phyloP scores from a whole-genome alignment of 192 early-diverging fungal genomes.

The Backusella sp. region DNA sequence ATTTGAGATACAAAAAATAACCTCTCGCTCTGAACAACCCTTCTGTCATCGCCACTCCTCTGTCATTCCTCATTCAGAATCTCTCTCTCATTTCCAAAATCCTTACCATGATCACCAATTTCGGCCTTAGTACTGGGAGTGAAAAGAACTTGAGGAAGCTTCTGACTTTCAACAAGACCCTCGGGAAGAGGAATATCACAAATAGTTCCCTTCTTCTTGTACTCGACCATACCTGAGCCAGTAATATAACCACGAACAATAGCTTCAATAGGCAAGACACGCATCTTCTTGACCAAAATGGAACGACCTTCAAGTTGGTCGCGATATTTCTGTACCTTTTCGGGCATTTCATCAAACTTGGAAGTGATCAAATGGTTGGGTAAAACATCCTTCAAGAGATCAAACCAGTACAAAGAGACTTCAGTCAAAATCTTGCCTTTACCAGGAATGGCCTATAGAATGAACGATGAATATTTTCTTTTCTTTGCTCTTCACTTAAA shows the following conservation, averaged over 20 bases:
- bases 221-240: constrained; percentile 94
- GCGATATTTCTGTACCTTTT: constrained; percentile 80
- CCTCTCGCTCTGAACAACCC: background rate
- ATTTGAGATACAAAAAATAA: background rate
- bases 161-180: constrained; percentile 82
- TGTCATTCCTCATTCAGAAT: background rate
- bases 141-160: constrained; percentile 80
- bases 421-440: constrained; percentile 99
- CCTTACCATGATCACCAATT: constrained; percentile 87
- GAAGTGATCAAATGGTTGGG: constrained; percentile 96
- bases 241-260: constrained; percentile 99
- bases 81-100: background rate
- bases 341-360: constrained; percentile 92
- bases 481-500: background rate
- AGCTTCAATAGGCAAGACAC: constrained; percentile 94
- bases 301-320: constrained; percentile 86
- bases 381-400: constrained; percentile 82
- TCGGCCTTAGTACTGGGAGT: constrained; percentile 99
- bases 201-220: constrained; percentile 87
- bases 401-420: constrained; percentile 96
- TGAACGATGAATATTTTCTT: background rate
- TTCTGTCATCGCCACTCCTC: too few relatives aligned
- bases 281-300: constrained; percentile 89
- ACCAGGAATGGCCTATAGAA: constrained; percentile 78
- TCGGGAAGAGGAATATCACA: constrained; percentile 87